Conservation (phyloP, 2,329 filamentous ascomycete genomes). For the Ascochyta rabiei region DNA sequence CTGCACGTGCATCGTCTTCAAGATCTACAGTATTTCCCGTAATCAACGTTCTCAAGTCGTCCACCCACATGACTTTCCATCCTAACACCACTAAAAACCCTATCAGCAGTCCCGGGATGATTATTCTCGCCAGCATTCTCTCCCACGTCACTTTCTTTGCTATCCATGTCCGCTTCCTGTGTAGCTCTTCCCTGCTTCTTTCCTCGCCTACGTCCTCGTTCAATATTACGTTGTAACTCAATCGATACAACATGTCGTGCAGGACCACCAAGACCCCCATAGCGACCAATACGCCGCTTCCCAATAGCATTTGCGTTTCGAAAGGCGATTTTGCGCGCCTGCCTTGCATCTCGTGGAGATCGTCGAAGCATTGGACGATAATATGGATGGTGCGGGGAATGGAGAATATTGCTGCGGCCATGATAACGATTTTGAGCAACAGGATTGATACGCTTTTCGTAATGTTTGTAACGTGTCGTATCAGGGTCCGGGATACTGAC, state of each 20-base stretch:
- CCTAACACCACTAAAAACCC: background rate
- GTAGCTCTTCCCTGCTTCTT: background rate
- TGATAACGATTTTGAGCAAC: background rate
- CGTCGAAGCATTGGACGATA: slow-evolving; percentile 14
- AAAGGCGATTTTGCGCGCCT: slow-evolving; percentile 18
- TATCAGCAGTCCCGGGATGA: background rate
- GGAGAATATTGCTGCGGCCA: slow-evolving; percentile 10
- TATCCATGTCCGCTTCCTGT: background rate
- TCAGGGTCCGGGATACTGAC: background rate
- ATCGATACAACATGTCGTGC: background rate
- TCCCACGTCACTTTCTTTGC: slow-evolving; percentile 5
- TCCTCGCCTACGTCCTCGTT: background rate
- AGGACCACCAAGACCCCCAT: background rate
- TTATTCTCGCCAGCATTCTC: background rate
- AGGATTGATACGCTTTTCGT: background rate
- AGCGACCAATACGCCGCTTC: background rate
- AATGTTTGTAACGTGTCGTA: background rate
- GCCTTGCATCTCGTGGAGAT: slow-evolving; percentile 8
- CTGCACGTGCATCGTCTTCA: background rate
- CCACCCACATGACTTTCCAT: background rate
- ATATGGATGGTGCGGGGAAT: slow-evolving; percentile 14
- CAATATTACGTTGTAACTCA: background rate
- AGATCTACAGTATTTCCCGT: slow-evolving; percentile 4
- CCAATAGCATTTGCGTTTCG: background rate
- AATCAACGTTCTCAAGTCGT: background rate